These are phyloP conservation scores for Solanum pinnatisectum DNA, from an alignment of 257 asterid species.

Conservation along the genomic window DNA sequence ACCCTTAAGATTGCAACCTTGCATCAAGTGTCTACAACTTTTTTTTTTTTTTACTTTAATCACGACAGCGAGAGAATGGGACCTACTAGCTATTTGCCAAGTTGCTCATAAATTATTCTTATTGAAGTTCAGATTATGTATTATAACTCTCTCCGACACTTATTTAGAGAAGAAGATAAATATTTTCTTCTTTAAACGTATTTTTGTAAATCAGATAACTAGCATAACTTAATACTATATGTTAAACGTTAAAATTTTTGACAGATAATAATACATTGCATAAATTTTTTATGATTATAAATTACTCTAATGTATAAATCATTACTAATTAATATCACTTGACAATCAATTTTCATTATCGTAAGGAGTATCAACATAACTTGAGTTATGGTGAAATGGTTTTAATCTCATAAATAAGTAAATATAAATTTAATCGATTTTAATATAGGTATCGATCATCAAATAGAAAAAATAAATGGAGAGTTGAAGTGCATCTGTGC, in stretches of 20 bases:
- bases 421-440: background rate
- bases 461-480: background rate
- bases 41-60: background rate
- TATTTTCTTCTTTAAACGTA: too few relatives aligned
- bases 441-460: rapidly evolving
- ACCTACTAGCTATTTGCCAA: background rate
- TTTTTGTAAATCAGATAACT: too few relatives aligned
- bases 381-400: rapidly evolving
- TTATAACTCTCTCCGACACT: too few relatives aligned
- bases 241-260: too few relatives aligned
- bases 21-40: too few relatives aligned
- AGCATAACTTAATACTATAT: background rate
- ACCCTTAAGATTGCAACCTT: background rate
- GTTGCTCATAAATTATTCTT: background rate
- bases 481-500: background rate
- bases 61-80: background rate
- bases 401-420: background rate
- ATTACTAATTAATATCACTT: background rate
- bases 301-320: background rate
- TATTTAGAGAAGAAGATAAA: background rate
- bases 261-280: background rate
- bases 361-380: background rate
- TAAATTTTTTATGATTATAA: background rate
- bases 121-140: background rate
- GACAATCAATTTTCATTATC: too few relatives aligned